These are phyloP conservation scores for Sicyos edulis DNA, from an alignment of 306 rosid species.

Conservation along the genomic window DNA sequence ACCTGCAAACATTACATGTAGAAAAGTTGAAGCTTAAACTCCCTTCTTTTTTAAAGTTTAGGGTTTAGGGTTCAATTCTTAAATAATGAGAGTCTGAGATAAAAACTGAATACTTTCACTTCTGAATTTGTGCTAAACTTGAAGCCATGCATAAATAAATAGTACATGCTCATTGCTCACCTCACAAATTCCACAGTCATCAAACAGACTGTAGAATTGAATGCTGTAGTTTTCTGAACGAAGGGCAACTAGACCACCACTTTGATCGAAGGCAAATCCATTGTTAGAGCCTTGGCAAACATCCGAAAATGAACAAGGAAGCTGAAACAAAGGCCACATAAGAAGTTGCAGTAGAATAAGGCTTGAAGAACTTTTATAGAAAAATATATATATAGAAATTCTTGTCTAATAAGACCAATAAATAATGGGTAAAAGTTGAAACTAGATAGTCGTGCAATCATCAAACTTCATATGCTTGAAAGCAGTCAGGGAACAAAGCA, in stretches of 20 bases:
- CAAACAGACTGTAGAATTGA: constrained; percentile 82
- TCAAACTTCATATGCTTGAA: background rate
- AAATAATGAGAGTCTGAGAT: no score
- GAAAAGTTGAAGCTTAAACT: no score
- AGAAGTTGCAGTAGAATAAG: constrained; percentile 17
- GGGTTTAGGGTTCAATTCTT: no score
- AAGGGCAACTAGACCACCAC: constrained; percentile 71
- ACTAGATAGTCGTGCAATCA: background rate
- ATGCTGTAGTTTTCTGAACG: constrained; percentile 69
- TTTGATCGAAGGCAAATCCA: constrained; percentile 57
- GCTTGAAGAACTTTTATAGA: background rate
- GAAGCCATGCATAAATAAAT: no score
- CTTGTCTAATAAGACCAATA: background rate
- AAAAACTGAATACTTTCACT: no score
- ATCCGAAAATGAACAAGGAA: constrained; percentile 49
- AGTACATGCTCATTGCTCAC: constrained; percentile 39
- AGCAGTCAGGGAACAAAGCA: background rate
- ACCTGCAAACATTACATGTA: constrained; percentile 40
- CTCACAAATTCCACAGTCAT: constrained; percentile 74
- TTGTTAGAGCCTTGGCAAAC: constrained; percentile 38
- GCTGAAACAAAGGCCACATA: constrained; percentile 39
- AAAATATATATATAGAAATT: background rate
- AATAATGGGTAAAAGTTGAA: background rate
- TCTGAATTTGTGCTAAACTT: no score
- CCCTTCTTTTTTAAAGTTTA: no score